Percentiles rank a stretch among this genome's conserved stretches.
phyloP scores from a whole-genome alignment of 2,329 filamentous ascomycete species.

The Plenodomus lindquistii region DNA sequence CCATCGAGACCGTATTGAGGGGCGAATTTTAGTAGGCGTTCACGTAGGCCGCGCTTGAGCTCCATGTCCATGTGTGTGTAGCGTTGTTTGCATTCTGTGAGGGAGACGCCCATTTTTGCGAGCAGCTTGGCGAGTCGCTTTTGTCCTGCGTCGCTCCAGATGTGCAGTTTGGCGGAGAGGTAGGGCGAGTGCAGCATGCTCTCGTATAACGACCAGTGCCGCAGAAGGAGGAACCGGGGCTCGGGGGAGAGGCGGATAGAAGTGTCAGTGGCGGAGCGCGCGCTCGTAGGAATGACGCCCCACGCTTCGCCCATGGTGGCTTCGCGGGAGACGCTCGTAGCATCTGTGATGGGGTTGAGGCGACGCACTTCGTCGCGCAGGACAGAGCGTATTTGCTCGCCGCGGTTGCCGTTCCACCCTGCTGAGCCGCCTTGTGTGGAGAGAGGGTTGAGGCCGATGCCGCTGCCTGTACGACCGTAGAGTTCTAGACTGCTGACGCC shows the following conservation, averaged over 20 bases:
- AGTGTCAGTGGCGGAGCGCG: conserved; percentile 85
- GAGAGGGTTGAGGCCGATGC: conserved; percentile 67
- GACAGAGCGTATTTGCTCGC: conserved; percentile 81
- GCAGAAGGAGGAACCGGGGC: conserved; percentile 86
- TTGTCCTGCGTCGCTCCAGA: conserved; percentile 88
- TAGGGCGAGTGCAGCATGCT: conserved; percentile 98
- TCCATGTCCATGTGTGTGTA: conserved; percentile 99
- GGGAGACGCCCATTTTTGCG: conserved; percentile 95
- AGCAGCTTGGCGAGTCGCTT: conserved; percentile 91
- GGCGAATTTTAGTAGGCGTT: conserved; percentile 87
- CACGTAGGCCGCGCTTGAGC: conserved; percentile 82
- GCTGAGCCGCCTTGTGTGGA: conserved; percentile 58
- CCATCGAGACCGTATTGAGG: conserved; percentile 93
- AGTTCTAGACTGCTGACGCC: conserved; percentile 93
- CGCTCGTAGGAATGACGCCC: conserved; percentile 87
- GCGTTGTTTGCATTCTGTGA: conserved; percentile 91
- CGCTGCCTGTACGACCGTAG: conserved; percentile 82
- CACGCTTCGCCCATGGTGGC: conserved; percentile 66
- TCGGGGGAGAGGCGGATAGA: conserved; percentile 92
- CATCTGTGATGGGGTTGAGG: conserved; percentile 75
- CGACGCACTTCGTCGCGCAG: conserved; percentile 92
- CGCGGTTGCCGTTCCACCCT: conserved; percentile 81
- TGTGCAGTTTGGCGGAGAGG: conserved; percentile 85
- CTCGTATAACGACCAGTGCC: conserved; percentile 97
- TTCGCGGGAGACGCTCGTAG: conserved; percentile 61